Conservation (phyloP, 2,329 filamentous ascomycete genomes). For the Pseudogymnoascus sp. region DNA sequence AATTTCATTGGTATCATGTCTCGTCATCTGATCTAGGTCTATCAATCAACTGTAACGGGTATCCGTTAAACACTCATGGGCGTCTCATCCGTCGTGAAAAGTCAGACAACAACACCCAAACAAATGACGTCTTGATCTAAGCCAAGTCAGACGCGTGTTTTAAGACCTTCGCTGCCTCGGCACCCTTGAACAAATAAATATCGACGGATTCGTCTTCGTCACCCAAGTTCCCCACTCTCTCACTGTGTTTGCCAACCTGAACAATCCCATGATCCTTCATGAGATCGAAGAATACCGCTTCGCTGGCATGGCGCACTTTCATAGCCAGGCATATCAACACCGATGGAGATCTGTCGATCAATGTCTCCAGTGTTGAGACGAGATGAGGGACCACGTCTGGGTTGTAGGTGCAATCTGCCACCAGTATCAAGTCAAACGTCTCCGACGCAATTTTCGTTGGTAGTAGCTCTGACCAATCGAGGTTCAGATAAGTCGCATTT, state of each 20-base stretch:
- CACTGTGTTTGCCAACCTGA: slow-evolving; percentile 9
- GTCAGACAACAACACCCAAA: not conserved
- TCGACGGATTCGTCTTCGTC: slow-evolving; percentile 14
- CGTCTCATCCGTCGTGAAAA: not conserved
- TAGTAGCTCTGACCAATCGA: slow-evolving; percentile 56
- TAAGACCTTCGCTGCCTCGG: not conserved
- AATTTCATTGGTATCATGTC: not conserved
- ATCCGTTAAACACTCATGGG: not conserved
- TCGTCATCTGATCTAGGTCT: not conserved
- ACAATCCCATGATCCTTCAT: slow-evolving; percentile 37
- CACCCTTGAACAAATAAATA: slow-evolving; percentile 13
- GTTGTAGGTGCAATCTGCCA: slow-evolving; percentile 70
- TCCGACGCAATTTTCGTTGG: slow-evolving; percentile 22
- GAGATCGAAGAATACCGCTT: slow-evolving; percentile 57
- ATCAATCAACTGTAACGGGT: not conserved
- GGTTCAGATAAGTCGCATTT: slow-evolving; percentile 32
- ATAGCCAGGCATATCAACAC: slow-evolving; percentile 47
- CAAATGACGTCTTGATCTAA: not conserved
- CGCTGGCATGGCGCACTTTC: slow-evolving; percentile 60
- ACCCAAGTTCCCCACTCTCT: slow-evolving; percentile 5
- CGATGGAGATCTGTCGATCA: slow-evolving; percentile 11
- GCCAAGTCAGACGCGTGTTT: not conserved
- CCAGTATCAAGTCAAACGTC: slow-evolving; percentile 50
- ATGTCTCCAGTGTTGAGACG: slow-evolving; percentile 44
- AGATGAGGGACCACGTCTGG: slow-evolving; percentile 56